Conservation (phyloP, 2,329 filamentous ascomycete species). For the Fusarium begoniae region DNA sequence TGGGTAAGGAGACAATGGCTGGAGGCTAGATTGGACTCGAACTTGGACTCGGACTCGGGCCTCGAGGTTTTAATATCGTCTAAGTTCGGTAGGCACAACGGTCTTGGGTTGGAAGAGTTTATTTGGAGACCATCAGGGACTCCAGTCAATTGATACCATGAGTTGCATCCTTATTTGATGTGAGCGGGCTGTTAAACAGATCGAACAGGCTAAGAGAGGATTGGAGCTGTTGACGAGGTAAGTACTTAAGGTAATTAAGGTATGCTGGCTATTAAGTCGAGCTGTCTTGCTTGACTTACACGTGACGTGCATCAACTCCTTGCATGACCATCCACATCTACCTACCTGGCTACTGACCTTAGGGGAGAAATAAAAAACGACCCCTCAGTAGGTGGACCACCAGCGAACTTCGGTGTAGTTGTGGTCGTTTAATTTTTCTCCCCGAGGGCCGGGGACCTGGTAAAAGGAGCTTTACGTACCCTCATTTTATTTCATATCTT, state of each 20-base stretch:
- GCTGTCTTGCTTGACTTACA: slow-evolving; percentile 29
- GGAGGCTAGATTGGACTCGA: neutral
- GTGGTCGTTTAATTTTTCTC: neutral
- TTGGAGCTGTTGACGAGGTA: neutral
- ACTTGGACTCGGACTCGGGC: neutral
- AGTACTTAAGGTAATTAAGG: neutral
- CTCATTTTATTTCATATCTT: neutral
- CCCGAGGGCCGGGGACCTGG: neutral
- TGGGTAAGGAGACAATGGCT: neutral
- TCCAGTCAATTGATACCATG: slow-evolving; percentile 16
- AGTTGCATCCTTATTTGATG: slow-evolving; percentile 21
- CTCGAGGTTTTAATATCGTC: neutral
- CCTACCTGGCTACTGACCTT: neutral
- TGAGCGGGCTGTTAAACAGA: neutral
- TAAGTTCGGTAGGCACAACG: neutral
- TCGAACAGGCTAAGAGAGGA: neutral
- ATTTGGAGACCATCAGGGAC: slow-evolving; percentile 6
- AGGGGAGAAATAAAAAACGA: neutral
- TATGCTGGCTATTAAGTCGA: neutral
- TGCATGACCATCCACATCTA: neutral
- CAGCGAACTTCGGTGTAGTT: neutral
- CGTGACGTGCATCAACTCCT: slow-evolving; percentile 29
- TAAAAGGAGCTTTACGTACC: neutral
- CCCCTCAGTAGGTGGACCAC: neutral
- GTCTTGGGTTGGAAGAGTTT: neutral